Base-by-base conservation (phyloP, 371 early-diverging fungal genomes). In the Lichtheimia corymbifera region DNA sequence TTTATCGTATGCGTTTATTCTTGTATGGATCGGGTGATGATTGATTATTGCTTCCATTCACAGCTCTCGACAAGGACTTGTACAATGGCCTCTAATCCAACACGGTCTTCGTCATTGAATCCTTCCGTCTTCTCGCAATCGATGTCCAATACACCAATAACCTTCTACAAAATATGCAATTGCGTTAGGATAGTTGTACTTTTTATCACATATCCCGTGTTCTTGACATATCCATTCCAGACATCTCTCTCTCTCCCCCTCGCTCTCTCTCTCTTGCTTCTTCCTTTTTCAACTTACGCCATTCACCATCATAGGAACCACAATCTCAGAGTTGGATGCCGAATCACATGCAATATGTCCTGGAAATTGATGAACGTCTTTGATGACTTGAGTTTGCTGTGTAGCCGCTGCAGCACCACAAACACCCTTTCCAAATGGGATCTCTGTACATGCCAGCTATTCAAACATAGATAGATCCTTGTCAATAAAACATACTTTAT, bases 301-400 rank as follows among this genome's bases (percentile, higher is more conserved):
- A 51, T 83, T 74, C 35, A 83, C 62, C 20, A 85, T 65, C 59
- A 96, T 67, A n/a, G 96, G 96, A 43, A 96, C 88, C 0, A 96
- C 96, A 42, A 95, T 82, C 76, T 96, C 96, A 47, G 91, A 91
- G 63, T 88, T 83, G n/a, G 90, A 88, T 5, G 88, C 90, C 13
- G 92, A 80, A 72, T 96, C 96, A 64, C 96, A 96, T 2, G 95
- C 94, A 72, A 96, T 96, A 77, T 96, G 96, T 18, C 94, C 94
- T 6, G 89, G 86, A 60, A 94, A 95, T 43, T 79, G 77, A 69
- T 93, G 91, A 24, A 95, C 95, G 65, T 96, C 88, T 54, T 71
- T 63, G 43, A 96, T 88, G 3, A 95, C 61, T 55, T 88, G 75
- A 0, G 91, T 80, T 58, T 68, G 11, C 24, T 71, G 66, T 40